Evolutionary conservation across 2,329 filamentous ascomycete genomes (phyloP), one percentile per base, ranked within the genome.

Genomic region (Aulographum hederae): DNA sequence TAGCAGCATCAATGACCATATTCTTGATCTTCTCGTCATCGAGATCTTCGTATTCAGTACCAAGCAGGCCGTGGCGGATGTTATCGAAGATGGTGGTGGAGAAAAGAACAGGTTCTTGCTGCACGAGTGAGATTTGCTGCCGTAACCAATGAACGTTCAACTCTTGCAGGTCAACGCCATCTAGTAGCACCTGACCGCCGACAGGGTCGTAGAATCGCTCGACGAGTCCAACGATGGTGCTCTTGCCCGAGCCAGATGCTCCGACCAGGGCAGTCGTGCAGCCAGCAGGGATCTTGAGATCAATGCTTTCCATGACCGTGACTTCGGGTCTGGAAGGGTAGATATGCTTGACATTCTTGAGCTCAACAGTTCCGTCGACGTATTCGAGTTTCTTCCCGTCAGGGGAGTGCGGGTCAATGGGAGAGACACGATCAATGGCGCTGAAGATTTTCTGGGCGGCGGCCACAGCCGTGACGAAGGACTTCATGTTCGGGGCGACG

Each of bases 121-220:
- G 84, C 34, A 98, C 89, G 3, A 95, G 63, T 1, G 85, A 75
- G 45, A 98, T 84, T 44, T 95, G 82, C 48, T 86, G 81, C 35
- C 89, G 76, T 37, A 95, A 60, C 86, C 86, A 95, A 31, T 73
- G 71, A 21, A 95, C 65, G 46, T 95, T 95, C 31, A 95, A 60
- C 1, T 64, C 76, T 44, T 69, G 70, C 34, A 93, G 73, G 48
- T 92, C 78, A 41, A 76, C 72, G 5, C 79, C 86, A 48, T 95
- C 89, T 8, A 98, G 60, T 36, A 74, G 65, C 1, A 95, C 73
- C 14, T 67, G 57, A 15, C 89, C 89, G 18, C 68, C 68, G 20
- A 94, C 79, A 0, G 86, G 86, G 35, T 85, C 73, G 50, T 98
- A 98, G 52, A 95, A 95, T 13, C 89, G 72, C 55, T 95, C 86